phyloP scores from a whole-genome alignment of 1,284 basidiomycete species.

The Gastroboletus turbinatus region DNA sequence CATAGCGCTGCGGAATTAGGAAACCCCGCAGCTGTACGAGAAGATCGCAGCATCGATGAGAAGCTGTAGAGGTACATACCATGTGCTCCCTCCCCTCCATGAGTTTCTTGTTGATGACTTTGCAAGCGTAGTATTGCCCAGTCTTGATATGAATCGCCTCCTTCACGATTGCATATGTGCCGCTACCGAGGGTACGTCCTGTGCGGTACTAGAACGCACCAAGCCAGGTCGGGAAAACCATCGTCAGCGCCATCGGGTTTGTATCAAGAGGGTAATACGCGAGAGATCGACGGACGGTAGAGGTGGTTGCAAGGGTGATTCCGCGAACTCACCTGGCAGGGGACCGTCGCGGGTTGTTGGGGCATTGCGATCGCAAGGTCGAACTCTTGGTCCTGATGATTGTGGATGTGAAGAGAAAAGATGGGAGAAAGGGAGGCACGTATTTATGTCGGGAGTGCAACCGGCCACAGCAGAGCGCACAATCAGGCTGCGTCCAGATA shows the following conservation, averaged over 20 bases:
- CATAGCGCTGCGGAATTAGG: neutral
- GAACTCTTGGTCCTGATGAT: constrained; percentile 15
- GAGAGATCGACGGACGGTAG: constrained; percentile 3
- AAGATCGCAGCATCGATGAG: constrained; percentile 14
- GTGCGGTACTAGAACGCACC: constrained; percentile 73
- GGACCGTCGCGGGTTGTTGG: constrained; percentile 47
- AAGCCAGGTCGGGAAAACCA: constrained; percentile 2
- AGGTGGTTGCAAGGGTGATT: neutral
- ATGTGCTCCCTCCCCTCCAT: constrained; percentile 93
- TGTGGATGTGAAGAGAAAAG: constrained; percentile 1
- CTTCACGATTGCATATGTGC: constrained; percentile 89
- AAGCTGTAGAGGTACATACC: constrained; percentile 43
- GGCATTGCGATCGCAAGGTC: constrained; percentile 22
- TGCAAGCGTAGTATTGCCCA: constrained; percentile 85
- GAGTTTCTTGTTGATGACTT: constrained; percentile 95
- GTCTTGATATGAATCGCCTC: constrained; percentile 97
- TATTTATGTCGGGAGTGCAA: constrained; percentile 18
- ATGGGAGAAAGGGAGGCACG: constrained; percentile 1
- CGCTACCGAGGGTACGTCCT: constrained; percentile 90
- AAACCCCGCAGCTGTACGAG: neutral
- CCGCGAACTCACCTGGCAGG: constrained; percentile 53
- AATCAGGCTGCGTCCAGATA: constrained; percentile 8
- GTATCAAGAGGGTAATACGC: neutral
- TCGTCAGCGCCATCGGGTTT: constrained; percentile 11
- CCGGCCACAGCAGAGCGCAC: constrained; percentile 15